Conservation (phyloP, 2,329 filamentous ascomycete species). For the Onygenales sp. region DNA sequence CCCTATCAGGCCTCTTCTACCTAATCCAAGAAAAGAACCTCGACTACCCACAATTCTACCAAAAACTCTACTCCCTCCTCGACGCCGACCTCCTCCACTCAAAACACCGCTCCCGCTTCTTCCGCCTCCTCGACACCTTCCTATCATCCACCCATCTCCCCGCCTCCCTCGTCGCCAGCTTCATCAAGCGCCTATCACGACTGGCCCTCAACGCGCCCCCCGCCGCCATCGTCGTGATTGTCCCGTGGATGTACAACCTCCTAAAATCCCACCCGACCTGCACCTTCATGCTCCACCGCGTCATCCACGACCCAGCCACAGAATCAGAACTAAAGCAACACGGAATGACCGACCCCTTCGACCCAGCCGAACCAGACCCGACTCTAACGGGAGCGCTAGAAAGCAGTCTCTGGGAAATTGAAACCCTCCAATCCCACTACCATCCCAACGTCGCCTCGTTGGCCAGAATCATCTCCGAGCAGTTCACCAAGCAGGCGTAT, state of each 20-base stretch:
- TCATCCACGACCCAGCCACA: slow-evolving; percentile 46
- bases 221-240: slow-evolving; percentile 73
- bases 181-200: slow-evolving; percentile 85
- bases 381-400: slow-evolving; percentile 81
- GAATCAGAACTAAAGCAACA: slow-evolving; percentile 51
- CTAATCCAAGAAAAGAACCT: slow-evolving; percentile 88
- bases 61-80: slow-evolving; percentile 85
- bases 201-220: slow-evolving; percentile 83
- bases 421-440: slow-evolving; percentile 84
- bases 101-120: slow-evolving; percentile 86
- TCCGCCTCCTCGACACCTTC: slow-evolving; percentile 85
- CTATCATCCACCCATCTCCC: slow-evolving; percentile 86
- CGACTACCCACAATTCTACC: slow-evolving; percentile 90
- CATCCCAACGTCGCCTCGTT: slow-evolving; percentile 95
- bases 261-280: slow-evolving; percentile 81
- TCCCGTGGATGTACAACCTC: slow-evolving; percentile 94
- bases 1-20: slow-evolving; percentile 88
- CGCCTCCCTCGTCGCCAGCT: slow-evolving; percentile 81
- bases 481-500: slow-evolving; percentile 93
- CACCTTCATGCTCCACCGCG: slow-evolving; percentile 92
- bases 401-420: slow-evolving; percentile 89
- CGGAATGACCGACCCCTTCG: slow-evolving; percentile 66
- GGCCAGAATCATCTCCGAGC: slow-evolving; percentile 86
- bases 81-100: slow-evolving; percentile 82
- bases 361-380: slow-evolving; percentile 66